Evolutionary conservation across 2,329 filamentous ascomycete species (phyloP).

Genomic region (Amphichorda felina): DNA sequence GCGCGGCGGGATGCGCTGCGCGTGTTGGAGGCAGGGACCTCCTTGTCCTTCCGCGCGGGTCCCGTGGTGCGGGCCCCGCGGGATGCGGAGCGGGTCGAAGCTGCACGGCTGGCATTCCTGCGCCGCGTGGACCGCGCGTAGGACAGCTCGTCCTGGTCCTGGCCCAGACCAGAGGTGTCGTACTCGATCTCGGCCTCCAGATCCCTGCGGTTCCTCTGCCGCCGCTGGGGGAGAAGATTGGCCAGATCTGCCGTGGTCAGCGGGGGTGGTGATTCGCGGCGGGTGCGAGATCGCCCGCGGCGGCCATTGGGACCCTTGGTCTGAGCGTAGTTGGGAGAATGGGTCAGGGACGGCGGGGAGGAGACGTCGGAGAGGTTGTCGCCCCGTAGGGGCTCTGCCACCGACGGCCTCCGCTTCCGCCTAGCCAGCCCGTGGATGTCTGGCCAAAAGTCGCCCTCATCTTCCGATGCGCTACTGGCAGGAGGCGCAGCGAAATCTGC

Average conservation of each 20-base stretch:
- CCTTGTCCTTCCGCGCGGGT: constrained; percentile 5
- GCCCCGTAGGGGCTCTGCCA: constrained; percentile 22
- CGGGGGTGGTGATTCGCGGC: constrained; percentile 24
- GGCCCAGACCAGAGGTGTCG: constrained; percentile 32
- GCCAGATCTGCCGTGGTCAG: constrained; percentile 43
- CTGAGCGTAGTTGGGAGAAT: constrained; percentile 45
- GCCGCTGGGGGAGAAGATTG: constrained; percentile 39
- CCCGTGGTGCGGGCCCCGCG: constrained; percentile 3
- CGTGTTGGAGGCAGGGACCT: constrained; percentile 8
- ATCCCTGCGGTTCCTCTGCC: constrained; percentile 27
- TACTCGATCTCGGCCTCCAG: constrained; percentile 33
- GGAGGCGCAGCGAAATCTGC: constrained; percentile 43
- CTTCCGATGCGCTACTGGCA: constrained; percentile 37
- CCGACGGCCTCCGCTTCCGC: constrained; percentile 25
- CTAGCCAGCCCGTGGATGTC: constrained; percentile 38
- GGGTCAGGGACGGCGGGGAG: constrained; percentile 53
- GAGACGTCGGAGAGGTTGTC: constrained; percentile 42
- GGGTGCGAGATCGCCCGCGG: constrained; percentile 17
- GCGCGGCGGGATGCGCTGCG: constrained; percentile 9
- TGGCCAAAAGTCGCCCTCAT: constrained; percentile 34
- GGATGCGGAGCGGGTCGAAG: constrained; percentile 9
- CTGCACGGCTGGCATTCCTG: constrained; percentile 17
- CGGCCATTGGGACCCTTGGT: constrained; percentile 12
- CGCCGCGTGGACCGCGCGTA: constrained; percentile 23
- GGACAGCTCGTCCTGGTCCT: constrained; percentile 46